Conservation (phyloP, 345 rosid species). For the Moricandia moricandioides region DNA sequence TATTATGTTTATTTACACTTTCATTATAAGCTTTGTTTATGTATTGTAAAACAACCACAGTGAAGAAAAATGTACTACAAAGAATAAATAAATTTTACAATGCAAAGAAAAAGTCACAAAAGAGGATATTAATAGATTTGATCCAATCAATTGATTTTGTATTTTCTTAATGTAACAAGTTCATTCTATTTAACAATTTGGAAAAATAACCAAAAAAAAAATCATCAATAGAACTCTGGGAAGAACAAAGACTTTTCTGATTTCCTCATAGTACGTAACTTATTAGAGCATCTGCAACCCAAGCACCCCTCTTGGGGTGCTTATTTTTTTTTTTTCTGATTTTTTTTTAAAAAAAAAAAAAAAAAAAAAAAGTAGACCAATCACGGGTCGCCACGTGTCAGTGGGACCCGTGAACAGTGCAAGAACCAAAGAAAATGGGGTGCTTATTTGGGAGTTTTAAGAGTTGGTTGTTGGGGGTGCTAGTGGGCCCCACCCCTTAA, state of each 20-base stretch:
- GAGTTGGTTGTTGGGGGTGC: too few species aligned
- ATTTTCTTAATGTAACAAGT: background rate
- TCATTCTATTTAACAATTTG: background rate
- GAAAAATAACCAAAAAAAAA: background rate
- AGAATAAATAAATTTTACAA: background rate
- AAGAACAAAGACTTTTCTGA: background rate
- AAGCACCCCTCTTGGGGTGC: too few species aligned
- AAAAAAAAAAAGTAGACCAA: too few species aligned
- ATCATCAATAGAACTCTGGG: background rate
- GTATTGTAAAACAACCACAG: background rate
- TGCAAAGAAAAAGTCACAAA: background rate
- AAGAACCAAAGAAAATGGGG: too few species aligned
- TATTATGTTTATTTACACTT: background rate
- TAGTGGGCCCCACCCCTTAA: too few species aligned
- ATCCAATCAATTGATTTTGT: background rate
- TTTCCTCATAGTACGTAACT: background rate
- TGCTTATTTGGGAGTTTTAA: too few species aligned
- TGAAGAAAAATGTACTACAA: background rate
- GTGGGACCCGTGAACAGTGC: too few species aligned
- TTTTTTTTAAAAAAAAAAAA: too few species aligned
- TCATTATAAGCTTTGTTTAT: background rate
- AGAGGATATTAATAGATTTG: background rate
- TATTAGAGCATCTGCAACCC: too few species aligned
- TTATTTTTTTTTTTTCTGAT: too few species aligned
- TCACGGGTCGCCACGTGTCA: too few species aligned